Evolutionary conservation across 495 filamentous ascomycete genomes (phyloP).

Genomic region (Lasiosphaeria hispida): DNA sequence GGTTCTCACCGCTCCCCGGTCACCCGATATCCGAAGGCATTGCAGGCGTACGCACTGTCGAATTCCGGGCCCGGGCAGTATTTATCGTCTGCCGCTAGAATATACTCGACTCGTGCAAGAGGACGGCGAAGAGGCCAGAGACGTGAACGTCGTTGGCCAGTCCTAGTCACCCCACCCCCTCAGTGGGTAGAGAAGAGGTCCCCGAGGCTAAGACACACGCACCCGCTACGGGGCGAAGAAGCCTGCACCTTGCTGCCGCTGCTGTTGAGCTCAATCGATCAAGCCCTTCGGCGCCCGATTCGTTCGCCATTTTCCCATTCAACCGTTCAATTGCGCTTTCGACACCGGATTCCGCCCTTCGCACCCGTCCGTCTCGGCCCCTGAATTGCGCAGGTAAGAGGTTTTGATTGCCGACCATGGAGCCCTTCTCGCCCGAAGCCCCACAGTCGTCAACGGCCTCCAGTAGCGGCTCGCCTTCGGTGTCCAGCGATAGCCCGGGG

Average conservation of each 20-base stretch:
- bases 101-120: not conserved
- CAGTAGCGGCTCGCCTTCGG: constrained; percentile 32
- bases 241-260: not conserved
- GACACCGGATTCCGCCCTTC: constrained; percentile 4
- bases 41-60: too few species aligned
- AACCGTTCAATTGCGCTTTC: constrained; percentile 4
- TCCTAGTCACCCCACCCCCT: not conserved
- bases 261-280: not conserved
- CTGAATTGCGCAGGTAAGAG: constrained; percentile 9
- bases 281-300: not conserved
- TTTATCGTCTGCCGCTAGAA: too few species aligned
- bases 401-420: constrained; percentile 32
- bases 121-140: not conserved
- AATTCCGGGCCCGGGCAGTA: too few species aligned
- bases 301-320: not conserved
- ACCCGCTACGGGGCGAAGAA: not conserved
- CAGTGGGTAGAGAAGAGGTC: not conserved
- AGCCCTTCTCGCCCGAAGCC: constrained; percentile 32
- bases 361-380: constrained; percentile 11
- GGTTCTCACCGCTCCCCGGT: too few species aligned
- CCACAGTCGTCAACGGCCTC: constrained; percentile 31
- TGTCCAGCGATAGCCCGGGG: constrained; percentile 31
- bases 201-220: not conserved
- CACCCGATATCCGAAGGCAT: too few species aligned
- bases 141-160: not conserved